Evolutionary conservation across 179 eudicot species (phyloP).

Genomic region (Silene vulgaris): DNA sequence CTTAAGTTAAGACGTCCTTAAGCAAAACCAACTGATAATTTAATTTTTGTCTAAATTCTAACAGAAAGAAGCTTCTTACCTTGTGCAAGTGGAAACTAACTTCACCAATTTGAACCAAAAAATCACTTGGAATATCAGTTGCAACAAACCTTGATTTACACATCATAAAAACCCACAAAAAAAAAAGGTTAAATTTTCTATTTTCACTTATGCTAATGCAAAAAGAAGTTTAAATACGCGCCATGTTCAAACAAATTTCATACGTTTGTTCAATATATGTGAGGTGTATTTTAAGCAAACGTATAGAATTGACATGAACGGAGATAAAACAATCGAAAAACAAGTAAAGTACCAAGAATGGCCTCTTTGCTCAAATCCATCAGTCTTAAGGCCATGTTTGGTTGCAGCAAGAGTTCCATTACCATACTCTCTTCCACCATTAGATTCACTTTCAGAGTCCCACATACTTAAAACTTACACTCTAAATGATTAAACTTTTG

Average conservation of each 20-base stretch:
- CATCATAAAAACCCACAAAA: not conserved
- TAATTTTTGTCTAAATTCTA: not conserved
- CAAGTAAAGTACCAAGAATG: constrained; percentile 59
- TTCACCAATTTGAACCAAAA: constrained; percentile 74
- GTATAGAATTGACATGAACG: no score
- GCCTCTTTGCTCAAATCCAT: constrained; percentile 91
- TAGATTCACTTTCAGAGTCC: constrained; percentile 80
- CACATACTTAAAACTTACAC: constrained; percentile 48
- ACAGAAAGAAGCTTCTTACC: constrained; percentile 34
- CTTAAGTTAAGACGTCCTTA: no score
- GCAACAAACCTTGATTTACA: constrained; percentile 60
- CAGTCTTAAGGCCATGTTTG: constrained; percentile 70
- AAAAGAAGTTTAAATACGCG: no score
- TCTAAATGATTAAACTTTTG: not conserved
- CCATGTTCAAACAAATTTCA: no score
- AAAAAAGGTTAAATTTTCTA: not conserved
- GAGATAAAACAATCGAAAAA: no score
- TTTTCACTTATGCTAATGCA: no score
- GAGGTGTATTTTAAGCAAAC: no score
- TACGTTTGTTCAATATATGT: no score
- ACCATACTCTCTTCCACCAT: constrained; percentile 58
- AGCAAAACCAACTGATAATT: not conserved
- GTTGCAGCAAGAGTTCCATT: constrained; percentile 51
- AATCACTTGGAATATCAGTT: constrained; percentile 90
- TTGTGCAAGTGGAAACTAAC: constrained; percentile 79